phyloP scores from a whole-genome alignment of 1,284 basidiomycete species.

The Pseudozyma flocculosa region DNA sequence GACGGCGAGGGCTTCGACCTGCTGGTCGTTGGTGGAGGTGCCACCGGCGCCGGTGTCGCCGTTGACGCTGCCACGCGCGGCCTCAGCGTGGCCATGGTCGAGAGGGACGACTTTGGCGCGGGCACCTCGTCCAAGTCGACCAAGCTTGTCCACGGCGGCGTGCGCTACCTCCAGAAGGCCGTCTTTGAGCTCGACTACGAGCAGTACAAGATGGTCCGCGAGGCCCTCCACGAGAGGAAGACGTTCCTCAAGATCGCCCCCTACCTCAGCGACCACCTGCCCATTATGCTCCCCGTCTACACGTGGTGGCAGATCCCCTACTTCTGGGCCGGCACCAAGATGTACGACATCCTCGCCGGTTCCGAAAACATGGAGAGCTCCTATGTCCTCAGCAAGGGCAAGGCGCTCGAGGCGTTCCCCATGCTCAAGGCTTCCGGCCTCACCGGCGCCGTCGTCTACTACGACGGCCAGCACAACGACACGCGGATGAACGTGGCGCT shows the following conservation, averaged over 20 bases:
- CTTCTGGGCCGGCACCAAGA: conserved; percentile 91
- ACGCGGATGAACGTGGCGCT: conserved; percentile 92
- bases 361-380: conserved; percentile 95
- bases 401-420: conserved; percentile 90
- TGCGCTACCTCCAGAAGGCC: conserved; percentile 94
- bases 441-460: conserved; percentile 93
- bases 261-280: conserved; percentile 86
- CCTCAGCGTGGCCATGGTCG: conserved; percentile 87
- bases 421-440: conserved; percentile 93
- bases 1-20: conserved; percentile 63
- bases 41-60: conserved; percentile 90
- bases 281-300: conserved; percentile 91
- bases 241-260: conserved; percentile 96
- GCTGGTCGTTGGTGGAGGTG: conserved; percentile 83
- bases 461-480: conserved; percentile 98
- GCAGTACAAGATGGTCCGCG: conserved; percentile 85
- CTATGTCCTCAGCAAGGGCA: conserved; percentile 84
- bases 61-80: conserved; percentile 91
- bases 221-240: conserved; percentile 87
- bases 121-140: conserved; percentile 94
- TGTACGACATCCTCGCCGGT: conserved; percentile 93
- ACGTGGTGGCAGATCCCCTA: conserved; percentile 93
- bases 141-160: conserved; percentile 96
- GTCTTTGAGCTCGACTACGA: conserved; percentile 89
- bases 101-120: conserved; percentile 86